These are phyloP conservation scores for Plasmodium sp. DNA, from an alignment of 169 alveolate genomes.

Conservation along the genomic window DNA sequence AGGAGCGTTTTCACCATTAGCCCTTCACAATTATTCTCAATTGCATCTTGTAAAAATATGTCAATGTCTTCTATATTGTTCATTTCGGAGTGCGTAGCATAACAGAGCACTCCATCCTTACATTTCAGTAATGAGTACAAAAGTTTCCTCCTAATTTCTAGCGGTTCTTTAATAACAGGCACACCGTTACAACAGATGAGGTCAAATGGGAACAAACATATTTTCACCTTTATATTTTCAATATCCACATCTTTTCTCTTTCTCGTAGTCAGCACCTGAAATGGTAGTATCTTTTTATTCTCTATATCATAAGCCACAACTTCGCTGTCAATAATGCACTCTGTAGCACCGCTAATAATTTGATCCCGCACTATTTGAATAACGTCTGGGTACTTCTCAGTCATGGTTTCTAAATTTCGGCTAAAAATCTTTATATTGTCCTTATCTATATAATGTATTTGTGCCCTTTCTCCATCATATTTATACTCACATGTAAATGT, in stretches of 20 bases:
- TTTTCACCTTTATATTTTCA: constrained; percentile 91
- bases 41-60: constrained; percentile 87
- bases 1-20: constrained; percentile 97
- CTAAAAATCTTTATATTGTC: constrained; percentile 88
- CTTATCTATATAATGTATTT: constrained; percentile 92
- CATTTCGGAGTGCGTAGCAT: constrained; percentile 86
- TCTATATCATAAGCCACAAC: constrained; percentile 96
- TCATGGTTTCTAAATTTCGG: constrained; percentile 94
- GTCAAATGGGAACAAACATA: constrained; percentile 95
- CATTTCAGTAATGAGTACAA: constrained; percentile 74
- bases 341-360: constrained; percentile 76
- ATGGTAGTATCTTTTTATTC: constrained; percentile 94
- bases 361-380: constrained; percentile 79
- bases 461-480: constrained; percentile 98
- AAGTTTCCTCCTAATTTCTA: constrained; percentile 78
- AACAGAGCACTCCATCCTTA: constrained; percentile 75
- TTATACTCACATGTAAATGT: constrained; percentile 98
- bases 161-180: constrained; percentile 82
- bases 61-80: constrained; percentile 86
- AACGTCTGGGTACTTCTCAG: constrained; percentile 85
- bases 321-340: constrained; percentile 96
- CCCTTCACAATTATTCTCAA: constrained; percentile 96
- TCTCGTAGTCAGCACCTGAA: constrained; percentile 94
- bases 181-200: constrained; percentile 92
- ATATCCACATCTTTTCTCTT: constrained; percentile 94